Base-by-base conservation (phyloP, 2,329 filamentous ascomycete species). In the Tolypocladium paradoxum region DNA sequence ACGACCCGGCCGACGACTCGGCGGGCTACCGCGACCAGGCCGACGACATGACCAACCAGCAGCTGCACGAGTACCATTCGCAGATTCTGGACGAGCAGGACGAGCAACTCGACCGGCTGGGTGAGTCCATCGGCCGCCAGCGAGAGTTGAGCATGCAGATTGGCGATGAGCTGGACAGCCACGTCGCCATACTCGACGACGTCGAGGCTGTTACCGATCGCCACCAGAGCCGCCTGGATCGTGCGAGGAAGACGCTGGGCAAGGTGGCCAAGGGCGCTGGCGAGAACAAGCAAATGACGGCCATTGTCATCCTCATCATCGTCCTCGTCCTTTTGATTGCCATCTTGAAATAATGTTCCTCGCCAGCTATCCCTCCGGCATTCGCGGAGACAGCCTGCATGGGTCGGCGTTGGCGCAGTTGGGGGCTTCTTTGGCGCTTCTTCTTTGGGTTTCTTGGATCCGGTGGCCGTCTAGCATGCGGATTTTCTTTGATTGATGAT, bases 131-230 rank as follows among this genome's bases (percentile, higher is more conserved):
- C 60, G 81, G 88, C 4, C 82, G 93, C 38, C 93, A 97, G 74
- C 79, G 95, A 49, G 89, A 97, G 73, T 76, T 99, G 56, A 91
- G 87, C 65, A 95, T 96, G 74, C 89, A 93, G 73, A 97, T 99
- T 63, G 92, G 93, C 33, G 88, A 96, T 67, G 93, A 99, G 76
- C 77, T 99, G 36, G 93, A 97, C 62, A 86, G 84, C 60, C 93
- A 99, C 64, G 87, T 95, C 37, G 78, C 86, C 61, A 76, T 99
- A 76, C 76, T 99, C 33, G 92, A 96, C 67, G 92, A 96, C 62
- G 83, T 95, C 46, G 93, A 97, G 65, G 79, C 80, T 46, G 79
- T 85, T 22, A 87, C 91, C 8, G 90, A 96, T 67, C 76, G 91
- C 54, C 91, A 97, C 71, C 81, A 86, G 67, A 76, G 75, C 29